Evolutionary conservation across 345 rosid genomes (phyloP).

Genomic region (Lepidium africanum): DNA sequence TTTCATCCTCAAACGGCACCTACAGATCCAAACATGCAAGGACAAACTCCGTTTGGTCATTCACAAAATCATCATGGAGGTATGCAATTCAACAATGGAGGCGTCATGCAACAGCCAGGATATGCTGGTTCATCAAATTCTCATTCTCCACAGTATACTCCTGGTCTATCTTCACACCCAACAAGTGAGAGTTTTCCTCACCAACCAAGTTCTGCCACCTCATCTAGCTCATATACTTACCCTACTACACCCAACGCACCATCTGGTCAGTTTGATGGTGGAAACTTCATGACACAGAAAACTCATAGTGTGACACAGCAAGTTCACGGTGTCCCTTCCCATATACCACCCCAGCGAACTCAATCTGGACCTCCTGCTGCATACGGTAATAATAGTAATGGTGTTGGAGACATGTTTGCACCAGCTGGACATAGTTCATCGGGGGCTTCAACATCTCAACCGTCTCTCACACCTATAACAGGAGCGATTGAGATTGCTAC

Average conservation of each 20-base stretch:
- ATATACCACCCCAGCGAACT: constrained; percentile 7
- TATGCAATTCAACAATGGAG: constrained; percentile 30
- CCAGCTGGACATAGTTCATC: constrained; percentile 27
- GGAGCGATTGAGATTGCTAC: constrained; percentile 49
- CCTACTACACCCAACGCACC: constrained; percentile 1
- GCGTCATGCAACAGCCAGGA: constrained; percentile 35
- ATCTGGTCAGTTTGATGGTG: constrained; percentile 16
- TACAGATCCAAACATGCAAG: constrained; percentile 18
- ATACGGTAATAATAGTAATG: neutral
- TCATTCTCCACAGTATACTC: constrained; percentile 32
- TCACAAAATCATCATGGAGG: constrained; percentile 25
- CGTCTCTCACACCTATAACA: constrained; percentile 32
- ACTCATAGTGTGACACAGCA: constrained; percentile 1
- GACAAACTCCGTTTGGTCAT: constrained; percentile 35
- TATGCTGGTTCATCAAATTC: constrained; percentile 21
- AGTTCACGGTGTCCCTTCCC: constrained; percentile 8
- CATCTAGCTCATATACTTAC: constrained; percentile 11
- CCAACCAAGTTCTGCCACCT: constrained; percentile 8
- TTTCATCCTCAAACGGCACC: constrained; percentile 4
- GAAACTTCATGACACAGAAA: constrained; percentile 5
- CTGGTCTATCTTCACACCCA: constrained; percentile 15
- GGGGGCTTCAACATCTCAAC: constrained; percentile 38
- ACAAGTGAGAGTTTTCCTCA: constrained; percentile 5
- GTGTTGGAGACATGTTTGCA: constrained; percentile 12
- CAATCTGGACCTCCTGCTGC: neutral